phyloP scores from a whole-genome alignment of 2,329 filamentous ascomycete species.

The Cordyceps cicadae region DNA sequence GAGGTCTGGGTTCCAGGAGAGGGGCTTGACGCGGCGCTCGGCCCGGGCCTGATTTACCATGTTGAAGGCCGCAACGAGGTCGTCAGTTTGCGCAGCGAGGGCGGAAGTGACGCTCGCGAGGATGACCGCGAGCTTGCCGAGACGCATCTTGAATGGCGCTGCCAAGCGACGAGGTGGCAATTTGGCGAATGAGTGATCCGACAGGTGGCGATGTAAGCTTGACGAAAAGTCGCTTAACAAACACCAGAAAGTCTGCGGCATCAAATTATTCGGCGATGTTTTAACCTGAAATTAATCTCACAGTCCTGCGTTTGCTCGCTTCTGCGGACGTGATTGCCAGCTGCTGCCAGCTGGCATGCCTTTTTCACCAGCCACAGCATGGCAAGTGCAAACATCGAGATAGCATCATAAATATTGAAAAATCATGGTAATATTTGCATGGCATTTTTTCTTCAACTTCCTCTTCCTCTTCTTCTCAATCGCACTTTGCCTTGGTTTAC shows the following conservation, averaged over 20 bases:
- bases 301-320: constrained; percentile 10
- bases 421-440: not conserved
- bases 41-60: constrained; percentile 26
- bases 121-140: constrained; percentile 9
- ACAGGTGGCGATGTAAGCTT: not conserved
- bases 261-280: not conserved
- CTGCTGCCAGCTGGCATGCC: not conserved
- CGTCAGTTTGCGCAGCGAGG: constrained; percentile 16
- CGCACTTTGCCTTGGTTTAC: no score
- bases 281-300: not conserved
- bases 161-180: not conserved
- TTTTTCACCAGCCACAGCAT: not conserved
- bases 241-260: not conserved
- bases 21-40: constrained; percentile 20
- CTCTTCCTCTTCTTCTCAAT: not conserved
- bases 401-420: no score
- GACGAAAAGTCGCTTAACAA: no score
- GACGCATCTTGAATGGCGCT: not conserved
- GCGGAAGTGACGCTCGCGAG: constrained; percentile 8
- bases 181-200: no score
- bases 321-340: not conserved
- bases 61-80: constrained; percentile 19
- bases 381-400: constrained; percentile 6
- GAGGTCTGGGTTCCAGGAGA: constrained; percentile 24
- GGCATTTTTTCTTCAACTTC: not conserved